Evolutionary conservation across 225 moss, liverwort and hornwort species (phyloP), one percentile per base, ranked within the genome.

Genomic region (Marchantia polymorpha): DNA sequence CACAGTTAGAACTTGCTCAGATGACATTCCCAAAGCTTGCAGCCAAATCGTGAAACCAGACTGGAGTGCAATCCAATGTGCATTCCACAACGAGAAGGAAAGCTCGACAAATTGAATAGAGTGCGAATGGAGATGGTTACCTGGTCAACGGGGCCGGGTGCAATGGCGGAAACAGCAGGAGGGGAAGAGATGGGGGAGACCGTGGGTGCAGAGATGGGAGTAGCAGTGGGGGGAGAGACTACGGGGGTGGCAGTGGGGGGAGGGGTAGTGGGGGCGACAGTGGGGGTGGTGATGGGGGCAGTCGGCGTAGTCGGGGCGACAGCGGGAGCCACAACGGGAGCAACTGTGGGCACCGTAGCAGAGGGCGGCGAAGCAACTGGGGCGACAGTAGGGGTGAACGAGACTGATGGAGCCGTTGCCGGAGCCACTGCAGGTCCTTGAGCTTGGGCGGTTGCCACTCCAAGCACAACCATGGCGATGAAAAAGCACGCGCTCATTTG

Each of bases 391-490:
- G 77, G 77, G 52, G 49, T 50, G 19, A 20, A 10, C 25, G 77
- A 25, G 65, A n/a, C 63, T 66, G 64, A 48, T n/a, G 39, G 39
- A 39, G 39, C 5, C 39, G 5, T 39, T 39, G 65, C 22, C 31
- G 77, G 77, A 63, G 77, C 77, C 7, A 49, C 31, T 49, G 48
- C 76, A 31, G 76, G 76, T 59, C 76, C 65, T 65, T 76, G 77
- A 7, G 50, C 77, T 15, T 50, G 50, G 49, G 63, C 65, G 9
- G 47, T 48, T 50, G 77, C 39, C 75, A 77, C 49, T 65, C 77
- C 77, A 27, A 77, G 77, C 23, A 77, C 16, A 25, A 77, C 77
- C 77, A 77, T 64, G 23, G 77, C 77, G 64, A 77, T 52, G 77
- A 77, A 77, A 23, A 77, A 10, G 59, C 64, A 50, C 31, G 56